Conservation (phyloP, 441 rosid genomes). For the Monsonia emarginata region DNA sequence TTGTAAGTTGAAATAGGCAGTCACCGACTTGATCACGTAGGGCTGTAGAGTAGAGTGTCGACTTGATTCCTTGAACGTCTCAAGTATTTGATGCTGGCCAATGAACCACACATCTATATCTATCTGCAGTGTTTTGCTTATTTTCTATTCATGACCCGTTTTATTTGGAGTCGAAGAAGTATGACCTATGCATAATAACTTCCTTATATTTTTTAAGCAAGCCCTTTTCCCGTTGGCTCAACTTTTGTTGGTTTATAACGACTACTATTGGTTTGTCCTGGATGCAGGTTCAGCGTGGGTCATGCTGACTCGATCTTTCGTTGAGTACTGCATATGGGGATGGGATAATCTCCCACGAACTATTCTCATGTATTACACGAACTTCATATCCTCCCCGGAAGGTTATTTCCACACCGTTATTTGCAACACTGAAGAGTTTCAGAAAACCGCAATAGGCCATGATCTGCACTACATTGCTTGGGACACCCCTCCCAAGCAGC, state of each 20-base stretch:
- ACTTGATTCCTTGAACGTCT: not conserved
- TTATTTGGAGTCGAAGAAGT: not conserved
- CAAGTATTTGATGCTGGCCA: not conserved
- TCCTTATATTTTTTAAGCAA: too few relatives aligned
- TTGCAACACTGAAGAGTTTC: constrained; percentile 57
- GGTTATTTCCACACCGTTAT: constrained; percentile 87
- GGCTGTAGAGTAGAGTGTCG: not conserved
- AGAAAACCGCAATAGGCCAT: constrained; percentile 48
- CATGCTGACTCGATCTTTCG: constrained; percentile 52
- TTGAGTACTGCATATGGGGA: constrained; percentile 74
- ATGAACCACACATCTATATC: not conserved
- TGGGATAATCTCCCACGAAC: constrained; percentile 86
- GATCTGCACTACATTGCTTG: constrained; percentile 94
- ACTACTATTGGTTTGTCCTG: too few relatives aligned
- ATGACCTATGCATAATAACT: not conserved
- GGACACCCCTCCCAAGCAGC: constrained; percentile 95
- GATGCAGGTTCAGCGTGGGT: constrained; percentile 83
- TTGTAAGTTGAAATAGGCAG: not conserved
- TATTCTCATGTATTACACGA: constrained; percentile 72
- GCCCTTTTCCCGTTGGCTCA: too few relatives aligned
- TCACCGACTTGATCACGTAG: too few relatives aligned
- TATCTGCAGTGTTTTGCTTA: not conserved
- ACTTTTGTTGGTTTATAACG: too few relatives aligned
- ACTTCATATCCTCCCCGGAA: constrained; percentile 85
- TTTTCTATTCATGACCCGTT: not conserved